A percentile compares a stretch with the other conserved stretches of the same genome.
These are phyloP conservation scores for Verticillium zaregamsianum DNA, from an alignment of 2,329 filamentous ascomycete genomes.

Conservation along the genomic window DNA sequence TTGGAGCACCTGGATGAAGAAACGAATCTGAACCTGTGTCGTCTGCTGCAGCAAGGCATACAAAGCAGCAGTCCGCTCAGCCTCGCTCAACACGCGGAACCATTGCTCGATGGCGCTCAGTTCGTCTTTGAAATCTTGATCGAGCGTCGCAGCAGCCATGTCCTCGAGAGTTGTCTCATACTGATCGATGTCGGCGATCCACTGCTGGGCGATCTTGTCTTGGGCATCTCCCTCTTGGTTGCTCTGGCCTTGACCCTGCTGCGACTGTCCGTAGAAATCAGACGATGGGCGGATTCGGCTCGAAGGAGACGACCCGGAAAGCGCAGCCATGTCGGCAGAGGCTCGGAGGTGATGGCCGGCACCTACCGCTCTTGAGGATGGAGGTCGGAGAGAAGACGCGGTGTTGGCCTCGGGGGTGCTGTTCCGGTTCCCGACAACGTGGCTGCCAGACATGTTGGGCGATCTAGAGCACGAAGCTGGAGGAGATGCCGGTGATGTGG, in stretches of 20 bases:
- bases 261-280: conserved; percentile 82
- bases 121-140: conserved; percentile 99
- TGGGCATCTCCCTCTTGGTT: conserved; percentile 73
- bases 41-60: conserved; percentile 97
- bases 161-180: conserved; percentile 98
- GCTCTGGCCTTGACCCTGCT: conserved; percentile 63
- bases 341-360: conserved; percentile 84
- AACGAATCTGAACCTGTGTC: conserved; percentile 96
- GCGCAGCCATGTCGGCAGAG: conserved; percentile 91
- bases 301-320: conserved; percentile 61
- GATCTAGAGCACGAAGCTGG: conserved; percentile 16
- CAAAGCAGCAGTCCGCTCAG: conserved; percentile 89
- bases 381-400: conserved; percentile 76
- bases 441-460: conserved; percentile 64
- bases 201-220: conserved; percentile 94
- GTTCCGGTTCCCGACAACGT: conserved; percentile 80
- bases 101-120: conserved; percentile 98
- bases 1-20: conserved; percentile 98
- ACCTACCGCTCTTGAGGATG: conserved; percentile 71
- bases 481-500: conserved; percentile 6
- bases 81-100: conserved; percentile 96
- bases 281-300: conserved; percentile 89
- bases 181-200: conserved; percentile 98
- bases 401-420: conserved; percentile 91
- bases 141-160: conserved; percentile 97